Percentiles rank a stretch among this genome's conserved stretches.
Conservation (phyloP, 176 grass and related monocot genomes). For the Carex cristatella region DNA sequence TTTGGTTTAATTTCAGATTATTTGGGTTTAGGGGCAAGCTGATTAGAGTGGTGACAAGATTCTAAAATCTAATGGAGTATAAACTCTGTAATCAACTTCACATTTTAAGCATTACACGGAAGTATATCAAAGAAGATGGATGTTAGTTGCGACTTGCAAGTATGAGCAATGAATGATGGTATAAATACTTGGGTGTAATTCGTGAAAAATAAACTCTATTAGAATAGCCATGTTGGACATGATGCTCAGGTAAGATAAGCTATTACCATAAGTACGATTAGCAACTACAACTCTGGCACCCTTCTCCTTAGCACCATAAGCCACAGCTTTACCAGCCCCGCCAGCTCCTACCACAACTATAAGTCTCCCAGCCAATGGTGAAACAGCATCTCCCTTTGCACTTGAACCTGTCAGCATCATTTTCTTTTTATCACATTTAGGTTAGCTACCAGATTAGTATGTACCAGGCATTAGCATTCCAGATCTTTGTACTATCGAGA, state of each 20-base stretch:
- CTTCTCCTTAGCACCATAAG: conserved; percentile 88
- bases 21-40: neutral
- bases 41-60: neutral
- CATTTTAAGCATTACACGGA: neutral
- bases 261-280: conserved; percentile 93
- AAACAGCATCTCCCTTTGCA: conserved; percentile 49
- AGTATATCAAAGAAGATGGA: conserved; percentile 13
- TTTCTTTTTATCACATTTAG: neutral
- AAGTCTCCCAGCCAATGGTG: conserved; percentile 74
- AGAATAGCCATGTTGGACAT: neutral
- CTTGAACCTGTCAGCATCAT: conserved; percentile 42
- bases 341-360: conserved; percentile 93
- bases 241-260: neutral
- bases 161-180: neutral
- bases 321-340: conserved; percentile 90
- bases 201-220: neutral
- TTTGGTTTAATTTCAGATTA: neutral
- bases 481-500: neutral
- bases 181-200: neutral
- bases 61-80: neutral
- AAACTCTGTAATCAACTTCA: neutral
- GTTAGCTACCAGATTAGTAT: neutral
- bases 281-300: conserved; percentile 86
- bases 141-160: neutral
- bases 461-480: neutral